Conservation (phyloP, 140 eudicot species). For the Flaveria floridana region DNA sequence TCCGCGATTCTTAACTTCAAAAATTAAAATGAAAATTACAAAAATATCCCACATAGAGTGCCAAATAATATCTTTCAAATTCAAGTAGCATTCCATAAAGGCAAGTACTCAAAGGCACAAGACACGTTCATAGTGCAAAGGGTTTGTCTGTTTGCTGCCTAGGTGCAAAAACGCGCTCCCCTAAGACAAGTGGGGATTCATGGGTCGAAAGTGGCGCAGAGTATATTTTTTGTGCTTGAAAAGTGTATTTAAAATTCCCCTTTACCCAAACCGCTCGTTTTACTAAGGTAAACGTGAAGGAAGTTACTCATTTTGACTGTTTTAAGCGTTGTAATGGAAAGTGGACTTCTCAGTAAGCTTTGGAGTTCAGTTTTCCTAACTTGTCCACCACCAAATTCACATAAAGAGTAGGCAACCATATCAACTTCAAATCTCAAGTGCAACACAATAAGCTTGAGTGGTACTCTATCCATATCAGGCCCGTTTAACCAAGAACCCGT, state of each 20-base stretch:
- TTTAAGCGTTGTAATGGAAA: constrained; percentile 79
- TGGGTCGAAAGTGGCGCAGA: background rate
- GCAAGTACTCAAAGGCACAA: too few relatives aligned
- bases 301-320: constrained; percentile 42
- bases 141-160: too few relatives aligned
- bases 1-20: background rate
- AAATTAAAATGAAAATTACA: background rate
- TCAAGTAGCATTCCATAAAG: too few relatives aligned
- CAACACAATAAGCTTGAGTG: constrained; percentile 71
- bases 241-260: background rate
- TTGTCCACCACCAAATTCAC: constrained; percentile 90
- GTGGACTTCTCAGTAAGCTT: constrained; percentile 75
- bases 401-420: constrained; percentile 91
- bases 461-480: constrained; percentile 20
- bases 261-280: background rate
- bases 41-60: background rate
- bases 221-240: background rate
- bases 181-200: background rate
- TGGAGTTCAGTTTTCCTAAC: constrained; percentile 58
- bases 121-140: too few relatives aligned
- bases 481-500: constrained; percentile 26
- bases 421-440: constrained; percentile 94
- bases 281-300: background rate
- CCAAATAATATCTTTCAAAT: background rate
- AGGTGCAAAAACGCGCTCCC: too few relatives aligned